These are phyloP conservation scores for Crithidia thermophila DNA, from an alignment of 208 protist species.

Conservation along the genomic window DNA sequence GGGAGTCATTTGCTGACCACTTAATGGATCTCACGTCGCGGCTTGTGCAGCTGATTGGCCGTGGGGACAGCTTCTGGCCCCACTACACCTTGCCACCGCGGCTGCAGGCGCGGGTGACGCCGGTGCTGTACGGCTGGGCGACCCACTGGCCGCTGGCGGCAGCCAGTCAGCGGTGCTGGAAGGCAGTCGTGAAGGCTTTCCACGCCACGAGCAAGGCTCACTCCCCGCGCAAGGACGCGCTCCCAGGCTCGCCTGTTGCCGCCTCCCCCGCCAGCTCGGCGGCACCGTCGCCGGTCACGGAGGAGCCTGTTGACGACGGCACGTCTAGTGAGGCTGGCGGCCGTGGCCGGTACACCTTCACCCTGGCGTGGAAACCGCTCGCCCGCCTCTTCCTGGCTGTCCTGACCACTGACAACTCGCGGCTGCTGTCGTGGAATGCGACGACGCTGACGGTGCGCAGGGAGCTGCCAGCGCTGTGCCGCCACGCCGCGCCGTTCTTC, in stretches of 20 bases:
- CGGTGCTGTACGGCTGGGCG: conserved; percentile 70
- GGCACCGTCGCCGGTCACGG: background rate
- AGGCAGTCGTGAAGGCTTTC: conserved; percentile 44
- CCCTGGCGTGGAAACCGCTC: conserved; percentile 71
- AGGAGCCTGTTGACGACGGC: background rate
- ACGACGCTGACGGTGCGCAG: conserved; percentile 15
- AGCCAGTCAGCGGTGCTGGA: conserved; percentile 44
- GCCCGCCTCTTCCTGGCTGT: conserved; percentile 42
- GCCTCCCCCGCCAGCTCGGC: background rate
- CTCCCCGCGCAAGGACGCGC: background rate
- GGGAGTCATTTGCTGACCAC: conserved; percentile 21
- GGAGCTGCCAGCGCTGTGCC: conserved; percentile 31
- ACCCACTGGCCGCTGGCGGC: conserved; percentile 54
- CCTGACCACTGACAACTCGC: conserved; percentile 3
- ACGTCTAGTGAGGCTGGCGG: background rate
- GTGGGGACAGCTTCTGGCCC: background rate
- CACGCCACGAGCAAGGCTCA: background rate
- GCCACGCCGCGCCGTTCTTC: conserved; percentile 46
- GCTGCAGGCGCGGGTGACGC: conserved; percentile 52
- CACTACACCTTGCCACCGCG: conserved; percentile 36
- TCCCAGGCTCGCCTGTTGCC: background rate
- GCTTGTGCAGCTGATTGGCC: conserved; percentile 16
- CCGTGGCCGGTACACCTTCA: conserved; percentile 19
- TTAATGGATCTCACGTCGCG: conserved; percentile 16
- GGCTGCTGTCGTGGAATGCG: conserved; percentile 10